A percentile compares a stretch with the other conserved stretches of the same genome.
phyloP scores from a whole-genome alignment of 805 yeast species.

The Metschnikowia sp. region DNA sequence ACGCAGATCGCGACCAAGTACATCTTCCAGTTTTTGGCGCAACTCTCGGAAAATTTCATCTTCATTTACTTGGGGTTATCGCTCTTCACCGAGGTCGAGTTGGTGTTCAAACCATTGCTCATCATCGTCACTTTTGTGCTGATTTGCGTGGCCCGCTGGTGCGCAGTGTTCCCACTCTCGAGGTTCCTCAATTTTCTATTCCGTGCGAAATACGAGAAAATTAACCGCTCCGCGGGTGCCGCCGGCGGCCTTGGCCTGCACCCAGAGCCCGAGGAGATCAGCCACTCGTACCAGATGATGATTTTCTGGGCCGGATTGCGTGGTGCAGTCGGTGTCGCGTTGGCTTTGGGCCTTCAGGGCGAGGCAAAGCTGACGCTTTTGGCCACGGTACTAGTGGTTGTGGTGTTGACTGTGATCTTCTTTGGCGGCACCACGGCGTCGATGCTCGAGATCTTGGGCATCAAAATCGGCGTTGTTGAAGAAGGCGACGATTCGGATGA shows the following conservation, averaged over 20 bases:
- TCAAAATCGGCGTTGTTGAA: conserved; percentile 85
- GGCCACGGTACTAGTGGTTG: conserved; percentile 96
- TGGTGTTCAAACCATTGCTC: conserved; percentile 89
- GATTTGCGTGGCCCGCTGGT: conserved; percentile 94
- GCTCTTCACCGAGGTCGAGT: conserved; percentile 90
- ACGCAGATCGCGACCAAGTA: conserved; percentile 96
- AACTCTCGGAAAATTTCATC: conserved; percentile 92
- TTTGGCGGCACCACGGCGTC: conserved; percentile 99
- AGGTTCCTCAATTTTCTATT: conserved; percentile 76
- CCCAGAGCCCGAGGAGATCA: conserved; percentile 77
- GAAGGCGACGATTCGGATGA: conserved; percentile 78
- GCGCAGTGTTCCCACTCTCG: conserved; percentile 94
- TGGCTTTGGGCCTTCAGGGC: conserved; percentile 96
- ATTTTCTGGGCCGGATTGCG: conserved; percentile 98
- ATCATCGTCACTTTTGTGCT: conserved; percentile 87
- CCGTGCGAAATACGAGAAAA: conserved; percentile 51
- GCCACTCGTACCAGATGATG: conserved; percentile 96
- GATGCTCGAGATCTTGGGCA: conserved; percentile 92
- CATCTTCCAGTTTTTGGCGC: conserved; percentile 90
- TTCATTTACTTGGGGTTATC: conserved; percentile 94
- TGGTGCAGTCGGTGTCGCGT: conserved; percentile 99
- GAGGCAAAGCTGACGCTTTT: conserved; percentile 82
- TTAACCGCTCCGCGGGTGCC: conserved; percentile 24
- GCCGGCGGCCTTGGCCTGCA: conserved; percentile 40
- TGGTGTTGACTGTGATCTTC: conserved; percentile 89